Evolutionary conservation across 352 stramenopile genomes (phyloP).

Genomic region (Phytophthora capsici): DNA sequence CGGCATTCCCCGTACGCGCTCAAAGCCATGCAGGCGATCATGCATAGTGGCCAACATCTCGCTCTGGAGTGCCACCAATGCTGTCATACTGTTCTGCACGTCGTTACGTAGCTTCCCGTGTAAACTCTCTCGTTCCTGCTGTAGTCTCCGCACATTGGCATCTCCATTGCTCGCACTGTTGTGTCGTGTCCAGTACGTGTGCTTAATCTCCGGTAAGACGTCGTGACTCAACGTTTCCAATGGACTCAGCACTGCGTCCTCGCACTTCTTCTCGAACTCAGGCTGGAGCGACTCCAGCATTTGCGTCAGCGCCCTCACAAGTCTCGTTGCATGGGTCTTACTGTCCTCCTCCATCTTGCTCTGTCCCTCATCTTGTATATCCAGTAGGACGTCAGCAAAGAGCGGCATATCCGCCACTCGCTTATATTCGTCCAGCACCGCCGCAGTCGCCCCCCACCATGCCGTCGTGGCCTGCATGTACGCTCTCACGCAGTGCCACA

Average conservation of each 20-base stretch:
- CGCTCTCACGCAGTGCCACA: constrained; percentile 77
- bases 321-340: constrained; percentile 25
- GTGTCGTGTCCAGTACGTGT: constrained; percentile 77
- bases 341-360: constrained; percentile 1
- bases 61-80: constrained; percentile 58
- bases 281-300: constrained; percentile 47
- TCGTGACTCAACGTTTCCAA: constrained; percentile 52
- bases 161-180: constrained; percentile 17
- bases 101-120: constrained; percentile 48
- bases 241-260: constrained; percentile 49
- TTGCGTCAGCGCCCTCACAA: constrained; percentile 39
- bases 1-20: constrained; percentile 28
- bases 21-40: constrained; percentile 43
- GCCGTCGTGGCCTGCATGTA: constrained; percentile 68
- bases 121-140: constrained; percentile 60
- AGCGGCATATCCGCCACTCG: constrained; percentile 63
- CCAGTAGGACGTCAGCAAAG: constrained; percentile 27
- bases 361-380: neutral
- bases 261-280: constrained; percentile 52
- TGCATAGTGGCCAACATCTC: constrained; percentile 48
- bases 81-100: constrained; percentile 60
- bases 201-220: constrained; percentile 74
- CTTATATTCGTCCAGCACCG: constrained; percentile 73
- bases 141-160: constrained; percentile 49
- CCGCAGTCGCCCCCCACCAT: constrained; percentile 59